Evolutionary conservation across 2,329 filamentous ascomycete species (phyloP), one percentile per base, ranked within the genome.

Genomic region (Aureobasidium sp.): DNA sequence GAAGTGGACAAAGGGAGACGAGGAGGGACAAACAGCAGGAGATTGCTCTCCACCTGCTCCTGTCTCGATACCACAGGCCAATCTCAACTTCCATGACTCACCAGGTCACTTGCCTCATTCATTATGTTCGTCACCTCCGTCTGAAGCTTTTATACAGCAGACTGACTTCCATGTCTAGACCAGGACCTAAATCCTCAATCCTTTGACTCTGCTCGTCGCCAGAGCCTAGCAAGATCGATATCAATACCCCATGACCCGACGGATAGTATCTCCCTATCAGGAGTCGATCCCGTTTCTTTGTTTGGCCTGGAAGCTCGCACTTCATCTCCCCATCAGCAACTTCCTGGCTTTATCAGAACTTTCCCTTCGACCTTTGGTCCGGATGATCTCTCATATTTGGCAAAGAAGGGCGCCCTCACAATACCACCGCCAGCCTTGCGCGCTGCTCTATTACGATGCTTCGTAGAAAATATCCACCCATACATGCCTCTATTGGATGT

Each of bases 391-490:
- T 82, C 86, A 61, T 96, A 94, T 73, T 81, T 97, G 61, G 83
- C 87, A 64, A 83, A 86, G 71, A 97, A 96, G 78, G 91, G 91
- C 5, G 91, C 91, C 1, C 78, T 97, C 66, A 85, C 85, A 1
- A 82, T 97, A 44, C 93, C 93, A 2, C 80, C 83, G 42, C 74
- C 81, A 4, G 76, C 78, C 5, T 78, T 97, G 39, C 89, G 93
- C 69, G 90, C 89, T 72, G 91, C 91, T 63, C 81, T 97, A 47
- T 78, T 97, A 16, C 86, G 87, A 67, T 86, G 86, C 42, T 97
- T 94, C 68, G 82, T 93, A 64, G 89, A 96, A 76, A 96, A 88
- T 72, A 91, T 97, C 8, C 89, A 97, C 72, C 91, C 92, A 1
- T 97, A 90, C 73, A 96, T 97, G 90, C 93, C 93, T 29, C 79